Evolutionary conservation across 352 stramenopile genomes (phyloP), one percentile per base, ranked within the genome.

Genomic region (Phytopythium mirpurense): DNA sequence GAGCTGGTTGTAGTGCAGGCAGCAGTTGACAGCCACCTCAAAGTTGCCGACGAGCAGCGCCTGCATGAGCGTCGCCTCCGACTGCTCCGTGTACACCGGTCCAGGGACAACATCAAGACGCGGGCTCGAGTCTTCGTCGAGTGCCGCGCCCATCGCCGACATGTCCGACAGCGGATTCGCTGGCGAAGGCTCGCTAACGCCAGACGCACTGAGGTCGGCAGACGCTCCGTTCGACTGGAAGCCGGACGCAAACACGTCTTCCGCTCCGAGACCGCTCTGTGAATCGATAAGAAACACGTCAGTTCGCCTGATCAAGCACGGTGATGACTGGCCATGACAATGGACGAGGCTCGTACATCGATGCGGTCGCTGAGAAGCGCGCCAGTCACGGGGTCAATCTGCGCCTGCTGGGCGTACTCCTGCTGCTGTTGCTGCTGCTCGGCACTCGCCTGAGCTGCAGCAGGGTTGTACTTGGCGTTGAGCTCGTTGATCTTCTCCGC

Each of bases 11-110:
- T 97, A 96, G 36, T 84, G 78, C 55, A 99, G 86, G 54, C 96
- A 99, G 67, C 83, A 97, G 67, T 99, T 97, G 12, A 99, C 96
- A 0, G 97, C 97, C 7, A 97, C 91, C 59, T 98, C 94, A 62
- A 99, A 99, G 72, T 99, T 98, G 36, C 97, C 97, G 7, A 99
- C 95, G 9, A 99, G 68, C 21, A 99, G 70, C 2, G 96, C 91
- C 62, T 97, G 78, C 78, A 98, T 98, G 35, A 99, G 74, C 19
- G 84, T 89, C 47, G 70, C 89, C 59, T 98, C 91, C 15, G 93
- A 97, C 50, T 95, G 75, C 56, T 90, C 78, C 14, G 90, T 95
- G 68, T 93, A 95, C 37, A 90, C 63, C 32, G 85, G 83, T 7
- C 70, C 63, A 1, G 79, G 69, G 8, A 73, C 77, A 15, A 70